A percentile compares a stretch with the other conserved stretches of the same genome.
Evolutionary conservation across 1,284 basidiomycete species (phyloP).

Genomic region (Rhodofomes roseus): DNA sequence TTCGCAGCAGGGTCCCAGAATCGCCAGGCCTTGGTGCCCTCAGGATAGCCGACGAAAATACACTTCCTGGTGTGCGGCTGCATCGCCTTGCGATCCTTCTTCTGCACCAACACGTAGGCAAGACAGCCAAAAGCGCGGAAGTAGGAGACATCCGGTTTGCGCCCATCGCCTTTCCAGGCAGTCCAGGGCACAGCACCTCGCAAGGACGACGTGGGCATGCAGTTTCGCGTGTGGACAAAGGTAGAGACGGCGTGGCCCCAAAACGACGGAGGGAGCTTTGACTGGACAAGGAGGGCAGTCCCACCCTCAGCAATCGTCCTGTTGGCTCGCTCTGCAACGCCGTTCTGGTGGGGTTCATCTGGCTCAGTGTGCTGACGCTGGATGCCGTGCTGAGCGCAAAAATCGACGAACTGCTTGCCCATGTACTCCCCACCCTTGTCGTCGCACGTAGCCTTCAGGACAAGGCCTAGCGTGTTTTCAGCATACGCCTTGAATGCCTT

Average conservation of each 20-base stretch:
- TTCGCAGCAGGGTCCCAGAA: constrained; percentile 22
- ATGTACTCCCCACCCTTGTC: constrained; percentile 29
- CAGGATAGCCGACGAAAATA: constrained; percentile 34
- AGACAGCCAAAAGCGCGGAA: constrained; percentile 21
- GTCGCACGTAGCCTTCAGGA: constrained; percentile 18
- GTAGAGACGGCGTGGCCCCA: constrained; percentile 20
- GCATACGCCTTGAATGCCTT: constrained; percentile 17
- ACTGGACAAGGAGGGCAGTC: constrained; percentile 18
- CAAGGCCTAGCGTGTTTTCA: constrained; percentile 18
- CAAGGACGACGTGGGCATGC: constrained; percentile 5
- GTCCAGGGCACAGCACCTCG: not conserved
- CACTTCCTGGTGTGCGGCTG: no score
- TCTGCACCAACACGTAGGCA: constrained; percentile 24
- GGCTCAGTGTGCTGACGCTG: constrained; percentile 22
- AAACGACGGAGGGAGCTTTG: constrained; percentile 22
- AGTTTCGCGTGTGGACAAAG: constrained; percentile 23
- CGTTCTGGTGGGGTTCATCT: constrained; percentile 30
- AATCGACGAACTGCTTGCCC: constrained; percentile 13
- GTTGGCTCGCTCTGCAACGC: constrained; percentile 31
- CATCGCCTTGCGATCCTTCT: constrained; percentile 20
- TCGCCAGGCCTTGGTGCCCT: constrained; percentile 25
- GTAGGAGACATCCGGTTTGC: constrained; percentile 11
- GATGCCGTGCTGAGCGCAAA: constrained; percentile 22
- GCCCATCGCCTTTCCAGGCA: not conserved
- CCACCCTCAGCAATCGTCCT: constrained; percentile 12